phyloP scores from a whole-genome alignment of 768 basidiomycete species.

The Leccinum longicurvipes region DNA sequence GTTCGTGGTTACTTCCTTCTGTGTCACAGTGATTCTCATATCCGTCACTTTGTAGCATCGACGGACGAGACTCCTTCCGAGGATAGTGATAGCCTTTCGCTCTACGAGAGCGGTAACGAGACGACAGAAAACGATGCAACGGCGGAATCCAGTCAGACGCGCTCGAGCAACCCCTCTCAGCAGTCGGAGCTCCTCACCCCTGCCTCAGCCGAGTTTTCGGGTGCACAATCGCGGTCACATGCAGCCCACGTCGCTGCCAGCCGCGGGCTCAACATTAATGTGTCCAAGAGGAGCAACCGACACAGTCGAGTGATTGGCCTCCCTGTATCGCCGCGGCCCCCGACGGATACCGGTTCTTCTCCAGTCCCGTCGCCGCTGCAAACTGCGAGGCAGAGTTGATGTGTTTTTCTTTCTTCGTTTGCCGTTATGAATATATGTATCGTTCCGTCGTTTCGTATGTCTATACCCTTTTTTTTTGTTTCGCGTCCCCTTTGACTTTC shows the following conservation, averaged over 20 bases:
- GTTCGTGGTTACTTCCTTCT: slow-evolving; percentile 41
- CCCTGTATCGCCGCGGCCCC: slow-evolving; percentile 43
- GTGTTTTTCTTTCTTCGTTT: background rate
- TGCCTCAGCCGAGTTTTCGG: slow-evolving; percentile 25
- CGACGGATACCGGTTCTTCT: slow-evolving; percentile 10
- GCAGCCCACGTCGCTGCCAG: slow-evolving; percentile 63
- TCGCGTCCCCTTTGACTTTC: background rate
- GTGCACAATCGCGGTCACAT: slow-evolving; percentile 39
- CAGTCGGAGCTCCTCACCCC: slow-evolving; percentile 17
- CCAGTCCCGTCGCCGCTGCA: slow-evolving; percentile 18
- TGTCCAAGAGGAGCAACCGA: slow-evolving; percentile 56
- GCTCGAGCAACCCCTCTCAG: slow-evolving; percentile 38
- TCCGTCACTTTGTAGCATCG: slow-evolving; percentile 29
- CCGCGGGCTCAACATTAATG: slow-evolving; percentile 66
- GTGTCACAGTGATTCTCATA: slow-evolving; percentile 1
- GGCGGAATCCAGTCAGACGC: slow-evolving; percentile 41
- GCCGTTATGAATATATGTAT: slow-evolving; percentile 12
- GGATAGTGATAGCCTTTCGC: slow-evolving; percentile 65
- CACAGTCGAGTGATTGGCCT: slow-evolving; percentile 64
- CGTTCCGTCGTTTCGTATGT: slow-evolving; percentile 14
- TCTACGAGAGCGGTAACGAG: slow-evolving; percentile 75
- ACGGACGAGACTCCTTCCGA: slow-evolving; percentile 64
- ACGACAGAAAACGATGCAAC: slow-evolving; percentile 57
- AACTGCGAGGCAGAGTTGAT: slow-evolving; percentile 26
- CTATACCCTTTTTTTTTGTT: slow-evolving; percentile 26